Evolutionary conservation across 2,329 filamentous ascomycete species (phyloP), one percentile per base, ranked within the genome.

Genomic region (Stachybotrys echinatus): DNA sequence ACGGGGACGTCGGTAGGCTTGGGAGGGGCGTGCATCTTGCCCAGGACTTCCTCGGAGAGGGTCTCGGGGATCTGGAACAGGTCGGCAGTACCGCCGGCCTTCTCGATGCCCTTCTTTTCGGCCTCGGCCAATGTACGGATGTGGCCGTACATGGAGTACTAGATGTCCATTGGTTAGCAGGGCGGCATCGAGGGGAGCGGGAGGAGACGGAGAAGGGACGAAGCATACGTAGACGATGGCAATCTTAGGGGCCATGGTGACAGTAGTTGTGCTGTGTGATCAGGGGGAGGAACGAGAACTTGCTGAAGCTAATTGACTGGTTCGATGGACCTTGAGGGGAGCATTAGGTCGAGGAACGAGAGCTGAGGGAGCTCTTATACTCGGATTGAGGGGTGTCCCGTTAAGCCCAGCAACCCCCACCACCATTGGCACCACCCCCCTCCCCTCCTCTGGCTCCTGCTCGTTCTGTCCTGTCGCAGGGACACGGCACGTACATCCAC

Each of bases 101-200:
- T 83, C 74, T 92, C 86, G 65, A 96, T 89, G 66, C 94, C 94
- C 65, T 81, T 84, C 79, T 92, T 88, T 78, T 97, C 92, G 56
- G 91, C 90, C 70, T 94, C 84, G 63, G 92, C 94, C 62, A 96
- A 71, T 66, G 84, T 74, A 72, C 80, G 75, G 73, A 96, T 87
- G 75, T 96, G 92, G 73, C 94, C 92, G 74, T 94, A 95, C 82
- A 91, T 88, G 59, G 90, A 95, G 77, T 95, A 95, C 89, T 94
- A 54, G 31, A n/a, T 3, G 39, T 5, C 34, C 42, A 38, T 43
- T 31, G 39, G 52, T 60, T 49, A 60, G 54, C 42, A 23, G 4
- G 10, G 45, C 14, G n/a, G n/a, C n/a, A n/a, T n/a, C n/a, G n/a
- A n/a, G n/a, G n/a, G n/a, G n/a, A n/a, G n/a, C n/a, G n/a, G n/a